phyloP scores from a whole-genome alignment of 2,329 filamentous ascomycete genomes.

The Diplodia intermedia region DNA sequence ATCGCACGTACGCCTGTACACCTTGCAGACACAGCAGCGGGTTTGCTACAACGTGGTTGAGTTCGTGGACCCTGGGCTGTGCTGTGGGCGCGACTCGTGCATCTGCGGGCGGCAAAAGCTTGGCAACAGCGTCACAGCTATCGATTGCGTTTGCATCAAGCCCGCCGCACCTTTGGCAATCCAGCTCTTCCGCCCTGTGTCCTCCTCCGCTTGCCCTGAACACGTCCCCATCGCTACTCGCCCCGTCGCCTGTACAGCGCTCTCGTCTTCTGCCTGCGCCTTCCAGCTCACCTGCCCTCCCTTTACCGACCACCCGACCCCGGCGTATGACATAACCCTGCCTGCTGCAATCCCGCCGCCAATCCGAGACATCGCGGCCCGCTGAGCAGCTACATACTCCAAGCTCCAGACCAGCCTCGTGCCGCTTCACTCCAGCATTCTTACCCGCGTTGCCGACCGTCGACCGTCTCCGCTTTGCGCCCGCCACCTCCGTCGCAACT shows the following conservation, averaged over 20 bases:
- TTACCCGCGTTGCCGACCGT: conserved; percentile 3
- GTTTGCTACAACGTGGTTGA: conserved; percentile 6
- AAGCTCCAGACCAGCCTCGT: conserved; percentile 5
- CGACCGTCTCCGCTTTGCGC: neutral
- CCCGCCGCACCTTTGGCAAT: conserved; percentile 5
- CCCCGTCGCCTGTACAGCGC: conserved; percentile 18
- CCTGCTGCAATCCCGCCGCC: conserved; percentile 3
- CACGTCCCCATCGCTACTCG: too few species aligned
- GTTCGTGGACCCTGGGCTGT: conserved; percentile 14
- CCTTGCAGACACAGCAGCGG: neutral
- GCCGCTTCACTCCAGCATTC: neutral
- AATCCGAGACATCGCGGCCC: conserved; percentile 21
- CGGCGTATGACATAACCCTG: conserved; percentile 26
- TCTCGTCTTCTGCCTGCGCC: neutral
- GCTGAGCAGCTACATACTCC: conserved; percentile 9
- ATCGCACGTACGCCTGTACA: neutral
- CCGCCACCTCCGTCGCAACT: neutral
- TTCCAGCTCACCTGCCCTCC: conserved; percentile 19
- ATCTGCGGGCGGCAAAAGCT: conserved; percentile 10
- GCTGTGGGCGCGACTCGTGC: conserved; percentile 6
- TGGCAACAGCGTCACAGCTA: conserved; percentile 12
- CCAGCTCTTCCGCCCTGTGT: conserved; percentile 7
- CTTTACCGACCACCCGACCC: conserved; percentile 16
- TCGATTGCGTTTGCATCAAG: conserved; percentile 13
- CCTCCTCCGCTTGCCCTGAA: conserved; percentile 1